phyloP scores from a whole-genome alignment of 768 basidiomycete species.

The Astraeus odoratus region DNA sequence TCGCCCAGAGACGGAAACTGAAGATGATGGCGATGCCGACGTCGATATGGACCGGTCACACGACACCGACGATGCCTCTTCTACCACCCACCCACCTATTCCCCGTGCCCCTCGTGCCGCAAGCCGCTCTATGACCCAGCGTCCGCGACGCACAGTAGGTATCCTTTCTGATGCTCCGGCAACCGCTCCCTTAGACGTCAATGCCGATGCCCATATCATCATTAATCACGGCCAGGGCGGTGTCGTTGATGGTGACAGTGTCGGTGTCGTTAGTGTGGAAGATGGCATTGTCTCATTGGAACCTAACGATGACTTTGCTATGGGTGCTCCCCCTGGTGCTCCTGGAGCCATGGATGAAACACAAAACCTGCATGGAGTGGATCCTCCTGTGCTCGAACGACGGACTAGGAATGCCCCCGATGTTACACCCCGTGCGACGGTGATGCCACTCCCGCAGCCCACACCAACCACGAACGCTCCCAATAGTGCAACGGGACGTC shows the following conservation, averaged over 20 bases:
- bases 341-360: conserved; percentile 64
- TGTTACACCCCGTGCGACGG: conserved; percentile 58
- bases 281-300: conserved; percentile 73
- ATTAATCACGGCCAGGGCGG: conserved; percentile 40
- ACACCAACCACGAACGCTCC: conserved; percentile 10
- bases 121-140: conserved; percentile 28
- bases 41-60: conserved; percentile 43
- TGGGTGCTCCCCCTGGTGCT: conserved; percentile 89
- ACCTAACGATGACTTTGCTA: conserved; percentile 81
- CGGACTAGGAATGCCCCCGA: conserved; percentile 41
- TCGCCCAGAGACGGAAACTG: conserved; percentile 68
- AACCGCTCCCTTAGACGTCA: conserved; percentile 31
- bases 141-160: conserved; percentile 39
- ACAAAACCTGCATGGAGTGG: conserved; percentile 22
- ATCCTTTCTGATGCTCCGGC: conserved; percentile 36
- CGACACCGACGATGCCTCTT: conserved; percentile 27
- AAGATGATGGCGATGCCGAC: conserved; percentile 61
- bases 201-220: conserved; percentile 45
- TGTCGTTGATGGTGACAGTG: conserved; percentile 35
- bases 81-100: conserved; percentile 23
- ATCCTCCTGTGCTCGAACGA: conserved; percentile 22
- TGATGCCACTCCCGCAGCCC: conserved; percentile 44
- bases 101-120: conserved; percentile 22
- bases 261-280: conserved; percentile 47
- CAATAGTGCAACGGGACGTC: conserved; percentile 12